Base-by-base conservation (phyloP, 768 basidiomycete species). In the Trametes cingulata region DNA sequence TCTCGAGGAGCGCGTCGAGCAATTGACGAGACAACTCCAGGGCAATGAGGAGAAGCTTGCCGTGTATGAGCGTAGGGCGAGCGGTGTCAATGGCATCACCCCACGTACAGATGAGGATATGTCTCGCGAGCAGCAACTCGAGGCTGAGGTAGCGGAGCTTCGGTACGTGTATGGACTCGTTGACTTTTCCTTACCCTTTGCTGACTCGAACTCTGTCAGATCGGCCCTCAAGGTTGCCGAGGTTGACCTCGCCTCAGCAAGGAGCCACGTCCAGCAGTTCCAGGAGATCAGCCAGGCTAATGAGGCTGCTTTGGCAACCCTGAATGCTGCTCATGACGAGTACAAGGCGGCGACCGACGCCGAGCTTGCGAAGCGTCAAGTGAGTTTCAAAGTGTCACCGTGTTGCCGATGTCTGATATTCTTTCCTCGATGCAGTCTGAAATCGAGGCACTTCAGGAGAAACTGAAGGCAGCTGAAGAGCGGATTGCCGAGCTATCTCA, bases 1-100 rank as follows among this genome's bases (percentile, higher is more conserved):
- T 68, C 80, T 93, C 6, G 86, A 92, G 70, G 85, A 89, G 63
- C 85, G 87, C 25, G 79, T 86, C 6, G 82, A 82, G 19, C 84
- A 87, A 40, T 74, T 91, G 20, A 69, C 71, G n/a, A 75, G 78
- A 22, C 86, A 90, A 62, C 72, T 91, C 6, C 85, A 90, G 62
- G 90, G 90, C 29, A 86, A 86, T 56, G 83, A 86, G 46, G 93
- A 94, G 78, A 95, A 94, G 73, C 81, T 95, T 25, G 79, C 91
- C 1, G 90, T 95, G 2, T 95, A 93, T 66, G 93, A 95, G 68
- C 84, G 91, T 37, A 79, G 90, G 49, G 71, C 79, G 7, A 67
- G 74, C 4, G 67, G 72, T 3, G 45, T 69, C 6, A 61, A 64
- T 45, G 74, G 76, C 20, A 54, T 73, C 12, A 49, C 64, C 20